Evolutionary conservation across 2,329 filamentous ascomycete genomes (phyloP).

Genomic region (Beauveria sp.): DNA sequence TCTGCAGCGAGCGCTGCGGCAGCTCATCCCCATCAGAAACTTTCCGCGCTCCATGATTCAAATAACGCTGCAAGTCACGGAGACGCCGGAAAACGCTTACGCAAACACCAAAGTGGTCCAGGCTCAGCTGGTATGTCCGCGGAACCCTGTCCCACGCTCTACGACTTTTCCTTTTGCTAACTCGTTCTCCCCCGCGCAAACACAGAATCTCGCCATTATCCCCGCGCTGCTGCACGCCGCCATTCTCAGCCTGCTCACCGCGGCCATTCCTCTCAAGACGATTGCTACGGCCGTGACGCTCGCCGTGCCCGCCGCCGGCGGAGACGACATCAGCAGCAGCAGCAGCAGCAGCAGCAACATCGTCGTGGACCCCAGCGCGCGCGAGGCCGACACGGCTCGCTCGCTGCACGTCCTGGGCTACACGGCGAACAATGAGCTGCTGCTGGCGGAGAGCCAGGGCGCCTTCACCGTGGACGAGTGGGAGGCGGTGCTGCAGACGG

Average conservation of each 20-base stretch:
- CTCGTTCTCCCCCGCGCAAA: not conserved
- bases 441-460: slow-evolving; percentile 78
- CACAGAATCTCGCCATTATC: slow-evolving; percentile 68
- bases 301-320: slow-evolving; percentile 42
- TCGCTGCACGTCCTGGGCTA: slow-evolving; percentile 83
- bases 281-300: slow-evolving; percentile 60
- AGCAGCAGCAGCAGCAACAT: slow-evolving; percentile 21
- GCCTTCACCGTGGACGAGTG: slow-evolving; percentile 68
- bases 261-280: slow-evolving; percentile 70
- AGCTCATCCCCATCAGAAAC: slow-evolving; percentile 65
- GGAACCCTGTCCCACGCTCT: not conserved
- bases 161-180: not conserved
- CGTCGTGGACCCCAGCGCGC: slow-evolving; percentile 53
- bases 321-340: slow-evolving; percentile 15
- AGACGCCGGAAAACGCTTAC: slow-evolving; percentile 60
- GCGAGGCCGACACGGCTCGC: slow-evolving; percentile 52
- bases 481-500: slow-evolving; percentile 60
- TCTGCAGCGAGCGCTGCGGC: slow-evolving; percentile 62
- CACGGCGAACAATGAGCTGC: slow-evolving; percentile 61
- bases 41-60: slow-evolving; percentile 75
- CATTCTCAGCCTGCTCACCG: slow-evolving; percentile 70
- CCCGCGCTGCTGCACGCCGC: slow-evolving; percentile 77
- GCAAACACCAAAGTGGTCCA: slow-evolving; percentile 52
- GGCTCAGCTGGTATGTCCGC: slow-evolving; percentile 48
- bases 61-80: slow-evolving; percentile 69